Base-by-base conservation (phyloP, 1,284 basidiomycete species). In the Fomitopsis betulina region DNA sequence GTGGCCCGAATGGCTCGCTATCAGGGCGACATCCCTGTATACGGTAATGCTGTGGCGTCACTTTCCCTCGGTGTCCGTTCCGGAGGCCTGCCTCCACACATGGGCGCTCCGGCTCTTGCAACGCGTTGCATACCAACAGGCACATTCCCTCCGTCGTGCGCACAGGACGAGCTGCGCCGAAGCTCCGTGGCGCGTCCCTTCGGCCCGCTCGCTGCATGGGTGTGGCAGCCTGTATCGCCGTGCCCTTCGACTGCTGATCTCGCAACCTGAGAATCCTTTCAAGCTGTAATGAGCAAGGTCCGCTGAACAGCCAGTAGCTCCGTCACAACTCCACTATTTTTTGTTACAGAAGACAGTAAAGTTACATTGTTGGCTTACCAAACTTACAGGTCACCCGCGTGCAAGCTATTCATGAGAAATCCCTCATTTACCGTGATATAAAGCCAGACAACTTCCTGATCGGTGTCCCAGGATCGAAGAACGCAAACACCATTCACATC, bases 391-490 rank as follows among this genome's bases (percentile, higher is more conserved):
- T 99, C 70, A 92, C 95, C 49, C 93, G 97, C 62, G 93, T 98
- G 54, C 96, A 99, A 77, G 90, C 96, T 66, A 92, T 98, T 63
- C 96, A 99, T 77, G 96, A 97, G 67, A 96, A 97, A 76, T 97
- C 95, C 67, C 89, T 98, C 73, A 98, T 99, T 67, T 97, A 98
- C 79, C 94, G 96, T 64, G 97, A 98, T 73, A 98, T 98, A 80
- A 98, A 98, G 74, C 96, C 96, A 52, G 96, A 98, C 79, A 98
- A 99, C 79, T 98, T 99, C 75, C 79, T 99, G 63, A 94, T 99
- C 71, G 96, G 96, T 58, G 89, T 95, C 13, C 91, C 95, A n/a
- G 86, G 85, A 39, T 96, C 92, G 49, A 97, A 95, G 79, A 91
- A 82, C 35, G 91, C 94, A 57, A 96, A 96, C 70, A 81, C 85